A percentile compares a stretch with the other conserved stretches of the same genome.
phyloP scores from a whole-genome alignment of 306 rosid genomes.

The Fragaria nilgerrensis region DNA sequence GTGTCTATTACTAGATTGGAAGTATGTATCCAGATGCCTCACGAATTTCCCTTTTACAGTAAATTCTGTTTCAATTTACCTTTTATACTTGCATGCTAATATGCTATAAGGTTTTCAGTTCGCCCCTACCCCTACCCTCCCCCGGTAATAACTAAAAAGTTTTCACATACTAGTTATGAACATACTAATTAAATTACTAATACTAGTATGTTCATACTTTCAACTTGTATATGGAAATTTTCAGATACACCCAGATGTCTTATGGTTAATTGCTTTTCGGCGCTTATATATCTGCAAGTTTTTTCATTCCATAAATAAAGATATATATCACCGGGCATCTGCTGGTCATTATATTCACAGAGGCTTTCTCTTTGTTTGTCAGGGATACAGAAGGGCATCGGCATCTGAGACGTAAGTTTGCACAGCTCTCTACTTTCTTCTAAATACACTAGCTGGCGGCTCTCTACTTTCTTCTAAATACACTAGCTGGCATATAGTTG shows the following conservation, averaged over 20 bases:
- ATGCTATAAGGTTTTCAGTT: background rate
- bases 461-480: slow-evolving; percentile 7
- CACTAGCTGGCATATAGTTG: background rate
- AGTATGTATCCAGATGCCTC: slow-evolving; percentile 41
- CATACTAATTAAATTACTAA: background rate
- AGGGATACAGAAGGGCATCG: slow-evolving; percentile 86
- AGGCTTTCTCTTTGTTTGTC: slow-evolving; percentile 31
- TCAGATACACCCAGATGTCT: background rate
- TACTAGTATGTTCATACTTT: background rate
- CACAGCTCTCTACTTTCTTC: slow-evolving; percentile 11
- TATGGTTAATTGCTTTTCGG: background rate
- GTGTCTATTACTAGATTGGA: slow-evolving; percentile 89
- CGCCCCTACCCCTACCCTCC: too few relatives aligned
- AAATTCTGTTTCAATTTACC: background rate
- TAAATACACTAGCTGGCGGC: background rate
- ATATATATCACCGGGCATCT: background rate
- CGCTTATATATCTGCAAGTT: background rate
- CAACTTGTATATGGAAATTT: background rate
- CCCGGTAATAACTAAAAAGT: too few relatives aligned
- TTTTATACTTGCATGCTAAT: background rate
- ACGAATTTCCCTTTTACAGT: too few relatives aligned
- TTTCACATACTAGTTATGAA: too few relatives aligned
- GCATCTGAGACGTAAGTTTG: slow-evolving; percentile 85
- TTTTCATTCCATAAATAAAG: too few relatives aligned
- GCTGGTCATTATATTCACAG: background rate